Evolutionary conservation across 2,329 filamentous ascomycete genomes (phyloP).

Genomic region (Diaporthe helianthi): DNA sequence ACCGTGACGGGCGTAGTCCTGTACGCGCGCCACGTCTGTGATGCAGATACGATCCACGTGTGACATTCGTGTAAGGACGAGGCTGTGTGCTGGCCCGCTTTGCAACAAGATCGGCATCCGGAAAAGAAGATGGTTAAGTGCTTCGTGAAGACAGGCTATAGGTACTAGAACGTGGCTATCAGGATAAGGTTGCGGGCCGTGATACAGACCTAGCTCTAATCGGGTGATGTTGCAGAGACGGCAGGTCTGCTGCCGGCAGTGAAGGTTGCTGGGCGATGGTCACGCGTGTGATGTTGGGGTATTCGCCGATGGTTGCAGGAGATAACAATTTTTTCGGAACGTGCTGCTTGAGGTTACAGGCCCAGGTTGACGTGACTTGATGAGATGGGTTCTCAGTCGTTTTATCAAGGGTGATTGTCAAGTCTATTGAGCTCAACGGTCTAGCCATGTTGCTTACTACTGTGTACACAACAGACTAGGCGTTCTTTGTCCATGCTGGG

Average conservation of each 20-base stretch:
- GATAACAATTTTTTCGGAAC: neutral
- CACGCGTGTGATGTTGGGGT: constrained; percentile 5
- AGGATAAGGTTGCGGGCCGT: neutral
- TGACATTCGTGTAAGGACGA: neutral
- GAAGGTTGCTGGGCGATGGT: neutral
- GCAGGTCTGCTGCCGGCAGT: constrained; percentile 2
- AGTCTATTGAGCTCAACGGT: neutral
- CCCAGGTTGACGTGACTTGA: neutral
- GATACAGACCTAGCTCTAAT: constrained; percentile 3
- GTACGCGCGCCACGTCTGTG: neutral
- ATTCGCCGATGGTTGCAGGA: neutral
- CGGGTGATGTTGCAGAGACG: constrained; percentile 15
- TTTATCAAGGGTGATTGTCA: neutral
- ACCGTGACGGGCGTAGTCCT: neutral
- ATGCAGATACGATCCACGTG: neutral
- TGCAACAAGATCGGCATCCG: neutral
- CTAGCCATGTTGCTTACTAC: neutral
- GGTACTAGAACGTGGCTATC: neutral
- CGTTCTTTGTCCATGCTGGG: constrained; percentile 19
- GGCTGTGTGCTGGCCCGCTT: neutral
- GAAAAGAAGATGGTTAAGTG: neutral
- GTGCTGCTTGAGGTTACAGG: neutral
- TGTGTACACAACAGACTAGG: neutral
- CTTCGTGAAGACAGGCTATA: no score
- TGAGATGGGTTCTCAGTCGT: neutral